Conservation (phyloP, 805 yeast genomes). For the Grigorovia humatica region DNA sequence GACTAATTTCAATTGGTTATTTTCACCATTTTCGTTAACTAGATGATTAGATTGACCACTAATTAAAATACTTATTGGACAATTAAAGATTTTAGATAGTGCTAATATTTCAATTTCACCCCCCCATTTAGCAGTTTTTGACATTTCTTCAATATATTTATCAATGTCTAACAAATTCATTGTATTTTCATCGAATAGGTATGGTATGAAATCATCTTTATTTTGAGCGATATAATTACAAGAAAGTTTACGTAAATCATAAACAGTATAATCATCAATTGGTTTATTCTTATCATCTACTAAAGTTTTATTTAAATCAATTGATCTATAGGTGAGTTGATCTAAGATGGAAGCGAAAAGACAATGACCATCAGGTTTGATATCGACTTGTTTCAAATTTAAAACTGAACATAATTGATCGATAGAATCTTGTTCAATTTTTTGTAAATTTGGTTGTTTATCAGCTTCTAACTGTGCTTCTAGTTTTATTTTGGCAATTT, state of each 20-base stretch:
- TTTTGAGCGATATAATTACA: slow-evolving; percentile 56
- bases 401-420: slow-evolving; percentile 39
- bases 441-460: slow-evolving; percentile 52
- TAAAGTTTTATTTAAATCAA: slow-evolving; percentile 6
- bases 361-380: slow-evolving; percentile 91
- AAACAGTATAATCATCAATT: slow-evolving; percentile 9
- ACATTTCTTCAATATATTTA: slow-evolving; percentile 58
- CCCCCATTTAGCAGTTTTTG: slow-evolving; percentile 87
- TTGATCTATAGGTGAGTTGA: slow-evolving; percentile 53
- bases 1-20: slow-evolving; percentile 55
- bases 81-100: slow-evolving; percentile 54
- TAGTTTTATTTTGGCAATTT: slow-evolving; percentile 46
- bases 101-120: slow-evolving; percentile 89
- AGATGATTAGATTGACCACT: slow-evolving; percentile 61
- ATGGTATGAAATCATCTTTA: slow-evolving; percentile 68
- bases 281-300: background rate
- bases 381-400: slow-evolving; percentile 50
- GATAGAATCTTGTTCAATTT: slow-evolving; percentile 62
- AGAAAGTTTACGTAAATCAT: slow-evolving; percentile 52
- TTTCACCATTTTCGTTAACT: slow-evolving; percentile 49
- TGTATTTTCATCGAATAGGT: slow-evolving; percentile 69
- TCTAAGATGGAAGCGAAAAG: slow-evolving; percentile 77
- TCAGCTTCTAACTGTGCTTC: slow-evolving; percentile 68
- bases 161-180: slow-evolving; percentile 53
- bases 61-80: slow-evolving; percentile 67